phyloP scores from a whole-genome alignment of 305 asterid species.

The Andrographis paniculata region DNA sequence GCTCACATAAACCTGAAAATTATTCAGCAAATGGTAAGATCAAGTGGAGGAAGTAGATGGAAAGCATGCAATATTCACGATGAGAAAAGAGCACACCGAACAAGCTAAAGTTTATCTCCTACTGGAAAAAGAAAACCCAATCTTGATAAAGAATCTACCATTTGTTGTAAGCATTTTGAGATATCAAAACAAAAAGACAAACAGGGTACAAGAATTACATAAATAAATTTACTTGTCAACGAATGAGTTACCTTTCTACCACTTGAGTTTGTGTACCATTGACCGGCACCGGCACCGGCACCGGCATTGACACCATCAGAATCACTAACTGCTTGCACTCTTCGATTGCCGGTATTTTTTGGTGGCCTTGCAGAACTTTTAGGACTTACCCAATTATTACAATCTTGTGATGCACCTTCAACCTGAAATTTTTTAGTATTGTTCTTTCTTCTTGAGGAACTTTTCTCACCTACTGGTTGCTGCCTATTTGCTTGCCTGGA shows the following conservation, averaged over 20 bases:
- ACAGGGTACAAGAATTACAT: no score
- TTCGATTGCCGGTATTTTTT: slow-evolving; percentile 70
- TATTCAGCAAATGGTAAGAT: slow-evolving; percentile 9
- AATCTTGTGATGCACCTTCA: slow-evolving; percentile 33
- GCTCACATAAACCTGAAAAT: slow-evolving; percentile 65
- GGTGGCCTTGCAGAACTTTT: slow-evolving; percentile 33
- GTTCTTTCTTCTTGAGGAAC: slow-evolving; percentile 40
- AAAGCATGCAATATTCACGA: not conserved
- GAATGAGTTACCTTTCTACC: slow-evolving; percentile 78
- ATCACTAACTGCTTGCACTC: slow-evolving; percentile 58
- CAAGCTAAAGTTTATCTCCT: not conserved
- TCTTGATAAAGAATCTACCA: not conserved
- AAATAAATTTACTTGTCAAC: no score
- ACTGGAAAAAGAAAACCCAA: not conserved
- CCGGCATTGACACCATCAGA: no score
- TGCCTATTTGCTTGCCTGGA: slow-evolving; percentile 26
- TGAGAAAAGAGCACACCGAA: not conserved
- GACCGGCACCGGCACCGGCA: slow-evolving; percentile 52
- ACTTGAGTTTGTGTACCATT: slow-evolving; percentile 55
- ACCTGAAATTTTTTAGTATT: slow-evolving; percentile 26
- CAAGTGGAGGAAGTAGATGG: not conserved
- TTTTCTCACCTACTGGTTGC: slow-evolving; percentile 23
- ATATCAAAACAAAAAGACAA: no score
- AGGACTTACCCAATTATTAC: slow-evolving; percentile 66
- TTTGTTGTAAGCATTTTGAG: not conserved